Evolutionary conservation across 2,329 filamentous ascomycete genomes (phyloP), one percentile per base, ranked within the genome.

Genomic region (Aspergillus ibericus): DNA sequence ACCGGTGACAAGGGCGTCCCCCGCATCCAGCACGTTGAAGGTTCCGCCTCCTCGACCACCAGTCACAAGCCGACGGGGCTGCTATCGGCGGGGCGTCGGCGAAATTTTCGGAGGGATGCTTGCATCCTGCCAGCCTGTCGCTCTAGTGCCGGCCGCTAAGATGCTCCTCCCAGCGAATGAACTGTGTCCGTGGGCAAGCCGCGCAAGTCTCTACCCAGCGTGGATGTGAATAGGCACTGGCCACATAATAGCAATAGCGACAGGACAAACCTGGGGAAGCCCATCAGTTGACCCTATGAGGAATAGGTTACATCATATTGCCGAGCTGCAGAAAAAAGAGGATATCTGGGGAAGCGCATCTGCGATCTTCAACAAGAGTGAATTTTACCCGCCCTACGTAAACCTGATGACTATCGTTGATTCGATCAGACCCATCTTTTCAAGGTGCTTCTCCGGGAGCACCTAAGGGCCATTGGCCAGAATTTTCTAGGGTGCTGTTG

Each of bases 41-140:
- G 48, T 48, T 44, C 32, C 32, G 36, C 36, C 20, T 22, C 27
- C 13, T 15, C 12, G 46, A 34, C 55, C 50, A 16, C 48, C 44
- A 47, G 54, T 49, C 50, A 49, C 53, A 27, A 36, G 18, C 16
- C 38, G 34, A 48, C 58, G 54, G 60, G 42, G 50, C 44, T 36
- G 52, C 59, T 44, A 42, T 66, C 63, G 66, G 66, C 50, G 65
- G 65, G 65, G 62, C 59, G 44, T 63, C 65, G 66, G 66, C 61
- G 66, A 68, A 68, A 66, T 66, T 68, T 51, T 68, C 66, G 66
- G 66, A 60, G 59, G 51, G 40, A 20, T 34, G 40, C 35, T 50
- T 18, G 35, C 49, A 22, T 44, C 36, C 22, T 53, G 51, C 40
- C 44, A 48, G 44, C 18, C 25, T 18, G 25, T n/a, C n/a, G 9